phyloP scores from a whole-genome alignment of 2,329 filamentous ascomycete species.

The Cladosporium sp. region DNA sequence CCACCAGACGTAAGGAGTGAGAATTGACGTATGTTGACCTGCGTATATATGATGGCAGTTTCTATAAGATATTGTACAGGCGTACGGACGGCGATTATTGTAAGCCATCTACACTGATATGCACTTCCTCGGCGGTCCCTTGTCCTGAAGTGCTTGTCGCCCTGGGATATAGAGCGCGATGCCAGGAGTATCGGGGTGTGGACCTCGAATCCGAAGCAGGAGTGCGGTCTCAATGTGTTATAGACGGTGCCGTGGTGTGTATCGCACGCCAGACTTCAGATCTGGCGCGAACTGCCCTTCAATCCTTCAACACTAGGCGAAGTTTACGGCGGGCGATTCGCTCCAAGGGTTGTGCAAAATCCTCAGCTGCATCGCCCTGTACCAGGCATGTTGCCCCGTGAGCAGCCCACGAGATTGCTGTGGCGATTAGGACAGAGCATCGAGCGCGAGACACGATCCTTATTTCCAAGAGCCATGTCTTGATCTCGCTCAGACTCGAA shows the following conservation, averaged over 20 bases:
- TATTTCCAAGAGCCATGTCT: neutral
- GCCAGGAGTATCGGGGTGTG: neutral
- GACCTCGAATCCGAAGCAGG: neutral
- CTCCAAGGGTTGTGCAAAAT: neutral
- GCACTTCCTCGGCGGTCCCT: neutral
- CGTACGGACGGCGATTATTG: neutral
- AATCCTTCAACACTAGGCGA: neutral
- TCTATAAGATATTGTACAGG: neutral
- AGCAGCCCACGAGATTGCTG: neutral
- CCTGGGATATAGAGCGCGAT: neutral
- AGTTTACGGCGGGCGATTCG: neutral
- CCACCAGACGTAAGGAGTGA: conserved; percentile 20
- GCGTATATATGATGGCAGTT: neutral
- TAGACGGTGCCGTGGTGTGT: neutral
- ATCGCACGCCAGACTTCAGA: neutral
- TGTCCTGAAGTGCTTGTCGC: neutral
- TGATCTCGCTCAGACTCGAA: neutral
- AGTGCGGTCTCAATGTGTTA: neutral
- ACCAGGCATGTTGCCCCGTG: neutral
- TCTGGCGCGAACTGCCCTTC: neutral
- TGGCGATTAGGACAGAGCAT: neutral
- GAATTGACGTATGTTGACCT: neutral
- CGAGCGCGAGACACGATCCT: neutral
- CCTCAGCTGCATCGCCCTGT: neutral
- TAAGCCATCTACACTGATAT: neutral